These are phyloP conservation scores for Paxillus ammoniavirescens DNA, from an alignment of 768 basidiomycete species.

Conservation along the genomic window DNA sequence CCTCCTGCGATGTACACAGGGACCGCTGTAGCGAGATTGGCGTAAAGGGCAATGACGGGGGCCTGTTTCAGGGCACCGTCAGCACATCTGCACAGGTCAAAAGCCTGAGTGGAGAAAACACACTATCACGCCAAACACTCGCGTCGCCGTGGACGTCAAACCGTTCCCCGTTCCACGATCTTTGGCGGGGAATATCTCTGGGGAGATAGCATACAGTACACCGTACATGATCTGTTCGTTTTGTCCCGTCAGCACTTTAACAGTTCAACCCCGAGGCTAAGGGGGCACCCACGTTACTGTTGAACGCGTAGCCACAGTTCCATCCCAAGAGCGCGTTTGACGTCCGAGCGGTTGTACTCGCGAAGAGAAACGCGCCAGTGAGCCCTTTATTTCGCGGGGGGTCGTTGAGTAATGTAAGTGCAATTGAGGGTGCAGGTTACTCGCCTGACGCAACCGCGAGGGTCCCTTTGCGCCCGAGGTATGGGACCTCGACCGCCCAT, in stretches of 20 bases:
- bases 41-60: conserved; percentile 69
- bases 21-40: conserved; percentile 58
- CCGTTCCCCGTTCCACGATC: conserved; percentile 74
- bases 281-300: conserved; percentile 46
- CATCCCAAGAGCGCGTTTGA: conserved; percentile 70
- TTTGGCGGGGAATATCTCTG: conserved; percentile 70
- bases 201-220: conserved; percentile 67
- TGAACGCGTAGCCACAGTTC: conserved; percentile 77
- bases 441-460: conserved; percentile 61
- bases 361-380: conserved; percentile 74
- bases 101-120: conserved; percentile 17
- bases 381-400: conserved; percentile 51
- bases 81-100: not conserved
- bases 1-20: conserved; percentile 74
- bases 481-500: conserved; percentile 63
- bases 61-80: conserved; percentile 40
- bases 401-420: conserved; percentile 42
- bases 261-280: not conserved
- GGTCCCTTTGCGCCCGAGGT: conserved; percentile 65
- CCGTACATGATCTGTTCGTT: conserved; percentile 65
- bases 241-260: not conserved
- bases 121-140: conserved; percentile 71
- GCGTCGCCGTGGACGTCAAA: conserved; percentile 54
- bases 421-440: conserved; percentile 26
- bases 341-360: conserved; percentile 69